phyloP scores from a whole-genome alignment of 345 rosid species.

The Leavenworthia alabamica region DNA sequence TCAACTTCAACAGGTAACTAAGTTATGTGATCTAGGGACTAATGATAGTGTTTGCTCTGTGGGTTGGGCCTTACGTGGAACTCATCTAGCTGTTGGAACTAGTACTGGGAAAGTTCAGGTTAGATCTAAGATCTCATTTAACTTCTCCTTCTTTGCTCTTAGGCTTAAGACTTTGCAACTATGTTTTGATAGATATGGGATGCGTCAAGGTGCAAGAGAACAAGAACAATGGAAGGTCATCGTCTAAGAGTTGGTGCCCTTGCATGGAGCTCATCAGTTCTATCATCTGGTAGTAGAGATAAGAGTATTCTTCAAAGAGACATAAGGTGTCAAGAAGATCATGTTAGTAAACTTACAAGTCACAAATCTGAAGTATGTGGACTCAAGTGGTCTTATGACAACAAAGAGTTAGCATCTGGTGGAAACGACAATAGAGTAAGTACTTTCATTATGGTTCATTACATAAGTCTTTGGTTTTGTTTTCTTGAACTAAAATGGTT shows the following conservation, averaged over 20 bases:
- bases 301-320: slow-evolving; percentile 91
- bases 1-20: slow-evolving; percentile 55
- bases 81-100: slow-evolving; percentile 90
- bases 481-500: background rate
- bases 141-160: background rate
- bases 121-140: slow-evolving; percentile 6
- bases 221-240: slow-evolving; percentile 97
- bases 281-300: slow-evolving; percentile 97
- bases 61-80: slow-evolving; percentile 89
- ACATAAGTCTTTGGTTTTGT: background rate
- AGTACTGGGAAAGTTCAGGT: slow-evolving; percentile 91
- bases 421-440: slow-evolving; percentile 93
- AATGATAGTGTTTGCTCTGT: slow-evolving; percentile 93
- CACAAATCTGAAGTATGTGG: slow-evolving; percentile 99
- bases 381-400: slow-evolving; percentile 95
- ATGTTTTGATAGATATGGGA: slow-evolving; percentile 71
- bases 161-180: slow-evolving; percentile 1
- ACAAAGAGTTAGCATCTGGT: slow-evolving; percentile 93
- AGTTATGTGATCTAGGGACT: slow-evolving; percentile 82
- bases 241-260: slow-evolving; percentile 87
- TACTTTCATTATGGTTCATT: slow-evolving; percentile 5
- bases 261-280: slow-evolving; percentile 81
- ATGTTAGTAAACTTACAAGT: slow-evolving; percentile 79
- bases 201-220: slow-evolving; percentile 71
- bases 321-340: slow-evolving; percentile 71